These are phyloP conservation scores for Neobulgaria alba DNA, from an alignment of 2,329 filamentous ascomycete species.

Conservation along the genomic window DNA sequence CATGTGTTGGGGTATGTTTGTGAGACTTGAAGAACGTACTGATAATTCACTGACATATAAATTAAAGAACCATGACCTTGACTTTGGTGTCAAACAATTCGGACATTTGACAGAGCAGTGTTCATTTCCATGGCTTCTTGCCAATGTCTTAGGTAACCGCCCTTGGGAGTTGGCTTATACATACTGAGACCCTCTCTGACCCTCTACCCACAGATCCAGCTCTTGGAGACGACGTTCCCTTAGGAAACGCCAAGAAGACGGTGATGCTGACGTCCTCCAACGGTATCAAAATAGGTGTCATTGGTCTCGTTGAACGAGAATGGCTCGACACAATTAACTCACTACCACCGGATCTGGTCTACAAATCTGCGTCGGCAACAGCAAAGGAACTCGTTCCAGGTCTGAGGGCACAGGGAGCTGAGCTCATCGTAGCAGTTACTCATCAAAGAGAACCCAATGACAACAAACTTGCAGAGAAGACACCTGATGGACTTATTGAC, in stretches of 20 bases:
- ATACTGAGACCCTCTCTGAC: neutral
- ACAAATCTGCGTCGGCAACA: conserved; percentile 11
- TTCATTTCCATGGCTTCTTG: conserved; percentile 11
- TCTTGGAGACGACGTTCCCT: conserved; percentile 6
- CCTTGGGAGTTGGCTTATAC: neutral
- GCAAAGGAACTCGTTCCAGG: conserved; percentile 10
- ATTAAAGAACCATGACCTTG: conserved; percentile 10
- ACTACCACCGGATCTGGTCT: conserved; percentile 7
- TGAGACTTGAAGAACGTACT: no score
- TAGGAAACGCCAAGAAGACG: conserved; percentile 11
- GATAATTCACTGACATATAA: no score
- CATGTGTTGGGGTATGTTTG: no score
- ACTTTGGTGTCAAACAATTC: conserved; percentile 12
- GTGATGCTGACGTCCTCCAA: conserved; percentile 10
- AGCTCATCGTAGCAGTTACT: conserved; percentile 9
- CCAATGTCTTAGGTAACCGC: conserved; percentile 6
- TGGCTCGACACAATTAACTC: conserved; percentile 14
- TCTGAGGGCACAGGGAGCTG: conserved; percentile 10
- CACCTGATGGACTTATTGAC: conserved; percentile 10
- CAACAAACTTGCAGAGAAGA: conserved; percentile 11
- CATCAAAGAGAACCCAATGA: conserved; percentile 13
- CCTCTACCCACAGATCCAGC: conserved; percentile 8
- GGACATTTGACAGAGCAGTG: conserved; percentile 9
- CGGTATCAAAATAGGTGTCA: conserved; percentile 12
- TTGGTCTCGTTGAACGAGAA: conserved; percentile 13